Evolutionary conservation across 257 asterid genomes (phyloP), one percentile per base, ranked within the genome.

Genomic region (Datura wrightii): DNA sequence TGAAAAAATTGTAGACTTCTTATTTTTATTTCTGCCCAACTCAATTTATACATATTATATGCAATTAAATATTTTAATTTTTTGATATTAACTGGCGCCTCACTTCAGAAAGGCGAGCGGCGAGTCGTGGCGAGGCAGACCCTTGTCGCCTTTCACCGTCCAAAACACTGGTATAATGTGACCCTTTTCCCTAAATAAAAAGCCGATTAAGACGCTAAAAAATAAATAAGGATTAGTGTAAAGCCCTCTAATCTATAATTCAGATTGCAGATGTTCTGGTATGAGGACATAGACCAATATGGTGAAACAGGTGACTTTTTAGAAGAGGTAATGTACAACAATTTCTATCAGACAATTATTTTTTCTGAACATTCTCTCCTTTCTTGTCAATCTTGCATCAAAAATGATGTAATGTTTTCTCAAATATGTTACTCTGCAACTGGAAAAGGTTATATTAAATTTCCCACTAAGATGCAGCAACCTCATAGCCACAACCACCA

Each of bases 391-490:
- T 11, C 19, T 19, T 76, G 42, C 59, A 76, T 24, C 44, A 76
- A 48, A 50, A 74, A 74, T 48, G 42, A 76, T 24, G 44, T 74
- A 1, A 46, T 19, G 59, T 19, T 46, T 50, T 76, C 24, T 19
- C 60, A 74, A 11, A 6, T 19, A 5, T 5, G 19, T 48, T 19
- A 10, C 10, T 48, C 8, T 24, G 59, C 18, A 72, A 72, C 39
- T 9, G 56, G 8, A 71, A 44, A 48, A 74, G 59, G 41, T 74
- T 44, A 44, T 9, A 52, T 19, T 46, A 72, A 48, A 46, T 72
- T 46, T 46, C 19, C 56, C 59, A 72, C 18, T 74, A 5, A 72
- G 80, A 72, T 72, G 58, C 41, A 48, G 60, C 19, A 74, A 72
- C 80, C 58, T 72, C 56, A 19, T 10, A 19, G 10, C 41, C 39